Evolutionary conservation across 208 protist species (phyloP), one percentile per base, ranked within the genome.

Genomic region (Leishmania gerbilli): DNA sequence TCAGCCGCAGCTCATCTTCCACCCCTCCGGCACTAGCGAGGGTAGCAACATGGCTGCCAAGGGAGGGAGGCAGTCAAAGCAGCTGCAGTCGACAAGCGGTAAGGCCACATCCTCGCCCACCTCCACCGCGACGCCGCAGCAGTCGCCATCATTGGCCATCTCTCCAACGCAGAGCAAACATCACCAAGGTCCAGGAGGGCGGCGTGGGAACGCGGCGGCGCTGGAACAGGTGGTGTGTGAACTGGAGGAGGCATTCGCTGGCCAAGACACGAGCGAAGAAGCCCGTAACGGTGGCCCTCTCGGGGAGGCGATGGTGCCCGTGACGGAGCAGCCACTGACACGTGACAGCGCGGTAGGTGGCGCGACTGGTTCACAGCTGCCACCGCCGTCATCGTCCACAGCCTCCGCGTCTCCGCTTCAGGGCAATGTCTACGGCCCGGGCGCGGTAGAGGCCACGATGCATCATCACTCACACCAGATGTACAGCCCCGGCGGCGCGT

Each of bases 1-100:
- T 77, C 81, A 93, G 60, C 81, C 93, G 27, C 91, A 94, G 82
- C 91, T 90, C 42, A 56, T 89, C 31, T 95, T 95, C 77, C 81
- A 85, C 72, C 31, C 60, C 49, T 74, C 67, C 13, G 65, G 17
- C 67, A 45, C 45, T 3, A 37, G 42, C 42, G 24, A 53, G 45
- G 42, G 19, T 80, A 79, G 60, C 34, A 65, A 3, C 55, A 47
- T 21, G 24, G 72, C 56, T 34, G 51, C 24, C 62, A 56, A 21
- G 24, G 47, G 17, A 11, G 75, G 9, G 60, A 79, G 0, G 34
- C 55, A 58, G 75, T 15, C 17, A 47, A 53, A 40, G 60, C 45
- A 15, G 6, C 42, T 42, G 5, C 72, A 58, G 72, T 27, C 34
- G 15, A 27, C 49, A 62, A 47, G 72, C 72, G 45, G 47, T 45